Percentiles rank a stretch among this genome's conserved stretches.
Conservation (phyloP, 257 asterid genomes). For the Osmanthus fragrans region DNA sequence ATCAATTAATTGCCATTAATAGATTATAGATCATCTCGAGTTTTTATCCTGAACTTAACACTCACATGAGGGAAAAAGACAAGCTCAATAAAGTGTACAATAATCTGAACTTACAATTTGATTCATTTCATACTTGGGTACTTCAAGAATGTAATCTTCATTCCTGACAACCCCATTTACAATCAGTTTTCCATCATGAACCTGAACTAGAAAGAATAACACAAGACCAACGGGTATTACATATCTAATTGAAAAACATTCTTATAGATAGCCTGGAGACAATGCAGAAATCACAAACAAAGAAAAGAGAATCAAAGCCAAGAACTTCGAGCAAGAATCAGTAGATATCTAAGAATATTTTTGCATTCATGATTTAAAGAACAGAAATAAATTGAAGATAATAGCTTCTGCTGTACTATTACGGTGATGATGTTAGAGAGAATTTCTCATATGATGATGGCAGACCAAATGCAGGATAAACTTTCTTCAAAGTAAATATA, state of each 20-base stretch:
- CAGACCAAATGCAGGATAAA: neutral
- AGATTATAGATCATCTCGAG: neutral
- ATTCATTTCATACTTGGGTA: constrained; percentile 85
- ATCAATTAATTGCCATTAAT: neutral
- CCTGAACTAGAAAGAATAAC: constrained; percentile 50
- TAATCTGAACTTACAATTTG: constrained; percentile 53
- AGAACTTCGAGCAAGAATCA: neutral
- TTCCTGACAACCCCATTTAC: constrained; percentile 78
- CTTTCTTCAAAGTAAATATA: neutral
- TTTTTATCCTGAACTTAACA: constrained; percentile 1
- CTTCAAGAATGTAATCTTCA: constrained; percentile 74
- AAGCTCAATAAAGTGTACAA: constrained; percentile 4
- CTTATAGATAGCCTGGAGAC: neutral
- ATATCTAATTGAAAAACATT: neutral
- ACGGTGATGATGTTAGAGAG: neutral
- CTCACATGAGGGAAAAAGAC: neutral
- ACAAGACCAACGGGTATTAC: neutral
- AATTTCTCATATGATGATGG: neutral
- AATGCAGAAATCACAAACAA: neutral
- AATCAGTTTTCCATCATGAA: constrained; percentile 83
- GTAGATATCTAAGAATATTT: neutral
- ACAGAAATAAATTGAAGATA: neutral
- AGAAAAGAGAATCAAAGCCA: neutral
- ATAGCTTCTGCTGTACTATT: neutral
- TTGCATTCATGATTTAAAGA: neutral